A percentile compares a stretch with the other conserved stretches of the same genome.
These are phyloP conservation scores for Solanum hybrid DNA, from an alignment of 305 asterid genomes.

Conservation along the genomic window DNA sequence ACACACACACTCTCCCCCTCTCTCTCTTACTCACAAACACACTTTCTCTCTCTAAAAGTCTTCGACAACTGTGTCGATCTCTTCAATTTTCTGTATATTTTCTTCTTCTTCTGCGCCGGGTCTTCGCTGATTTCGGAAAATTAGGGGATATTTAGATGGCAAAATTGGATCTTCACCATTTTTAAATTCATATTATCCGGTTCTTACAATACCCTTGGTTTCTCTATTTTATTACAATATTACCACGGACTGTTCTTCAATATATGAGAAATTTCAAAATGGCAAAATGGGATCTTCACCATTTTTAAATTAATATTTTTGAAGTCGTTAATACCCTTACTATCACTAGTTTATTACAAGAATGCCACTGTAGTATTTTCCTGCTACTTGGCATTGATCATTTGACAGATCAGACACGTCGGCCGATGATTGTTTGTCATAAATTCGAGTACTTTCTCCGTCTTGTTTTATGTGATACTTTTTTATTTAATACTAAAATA, in stretches of 20 bases:
- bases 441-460: neutral
- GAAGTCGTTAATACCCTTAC: neutral
- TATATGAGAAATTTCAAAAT: neutral
- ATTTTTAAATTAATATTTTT: neutral
- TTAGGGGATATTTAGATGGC: conserved; percentile 28
- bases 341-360: neutral
- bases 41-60: neutral
- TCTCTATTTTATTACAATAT: conserved; percentile 10
- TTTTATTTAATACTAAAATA: accelerated
- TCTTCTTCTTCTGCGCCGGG: conserved; percentile 15
- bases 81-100: neutral
- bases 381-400: conserved; percentile 21
- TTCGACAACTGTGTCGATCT: conserved; percentile 1
- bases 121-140: conserved; percentile 7
- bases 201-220: conserved; percentile 14
- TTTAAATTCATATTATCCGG: conserved; percentile 11
- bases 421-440: conserved; percentile 29
- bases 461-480: neutral
- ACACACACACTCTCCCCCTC: neutral
- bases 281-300: neutral
- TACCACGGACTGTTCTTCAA: neutral
- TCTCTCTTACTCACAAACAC: neutral
- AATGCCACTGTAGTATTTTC: conserved; percentile 27
- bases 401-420: conserved; percentile 20
- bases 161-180: conserved; percentile 25